Evolutionary conservation across 1,284 basidiomycete species (phyloP), one percentile per base, ranked within the genome.

Genomic region (Thecaphora thlaspeos): DNA sequence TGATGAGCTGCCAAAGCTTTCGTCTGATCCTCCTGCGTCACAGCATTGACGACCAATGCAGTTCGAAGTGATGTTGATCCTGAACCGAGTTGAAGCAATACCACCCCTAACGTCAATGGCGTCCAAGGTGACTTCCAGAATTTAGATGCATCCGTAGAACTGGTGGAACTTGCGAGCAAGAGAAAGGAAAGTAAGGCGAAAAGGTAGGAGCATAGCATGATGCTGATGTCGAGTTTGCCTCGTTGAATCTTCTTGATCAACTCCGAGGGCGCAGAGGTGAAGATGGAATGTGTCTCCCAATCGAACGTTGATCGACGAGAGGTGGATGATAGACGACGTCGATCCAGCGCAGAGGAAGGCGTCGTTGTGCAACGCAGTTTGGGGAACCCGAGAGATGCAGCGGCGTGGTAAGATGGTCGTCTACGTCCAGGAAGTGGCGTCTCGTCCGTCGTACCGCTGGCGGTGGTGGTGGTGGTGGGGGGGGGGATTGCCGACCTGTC

Each of bases 1-100:
- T 72, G 70, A 40, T 70, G 68, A 0, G 70, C 70, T 32, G 68
- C 68, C 12, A 72, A 41, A 17, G 70, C 68, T 30, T 65, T 62
- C 4, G 61, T 61, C 54, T 72, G 68, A 18, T 68, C 55, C 7
- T 64, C 54, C 28, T 67, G 61, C 1, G 64, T 54, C 3, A 70
- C 68, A 0, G 65, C 62, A 41, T 70, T 70, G 7, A 72, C 70
- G 24, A 72, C 54, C 36, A 72, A 41, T 3, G 70, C 70, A 2
- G 70, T 72, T 2, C 70, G 45, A 4, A 72, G 43, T n/a, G 61
- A 70, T 0, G 65, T 59, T 11, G 68, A 59, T 15, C 70, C 70
- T 1, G 65, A 55, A 19, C 59, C 63, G 44, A 72, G 52, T 28
- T 72, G 65, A 40, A 70, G 40, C 17, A 55, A 19, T 22, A 72